These are phyloP conservation scores for Pyrenochaeta sp. DNA, from an alignment of 2,329 filamentous ascomycete species.

Conservation along the genomic window DNA sequence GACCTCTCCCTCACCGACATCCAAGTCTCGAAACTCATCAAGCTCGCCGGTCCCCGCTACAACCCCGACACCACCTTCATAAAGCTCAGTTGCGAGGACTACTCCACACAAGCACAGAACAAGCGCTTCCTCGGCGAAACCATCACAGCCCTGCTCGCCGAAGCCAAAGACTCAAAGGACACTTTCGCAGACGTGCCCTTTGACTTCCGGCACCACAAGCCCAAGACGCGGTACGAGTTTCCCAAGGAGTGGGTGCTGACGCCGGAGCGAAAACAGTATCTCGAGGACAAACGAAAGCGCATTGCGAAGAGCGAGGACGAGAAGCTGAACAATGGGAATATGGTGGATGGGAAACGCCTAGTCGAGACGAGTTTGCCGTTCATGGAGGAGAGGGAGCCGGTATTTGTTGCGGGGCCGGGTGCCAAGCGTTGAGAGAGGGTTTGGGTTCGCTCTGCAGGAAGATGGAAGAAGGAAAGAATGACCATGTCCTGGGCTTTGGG, in stretches of 20 bases:
- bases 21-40: conserved; percentile 82
- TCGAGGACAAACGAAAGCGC: conserved; percentile 67
- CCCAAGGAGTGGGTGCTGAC: conserved; percentile 86
- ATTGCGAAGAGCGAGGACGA: conserved; percentile 62
- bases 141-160: conserved; percentile 73
- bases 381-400: conserved; percentile 21
- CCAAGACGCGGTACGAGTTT: conserved; percentile 73
- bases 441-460: conserved; percentile 9
- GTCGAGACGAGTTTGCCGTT: conserved; percentile 45
- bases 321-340: conserved; percentile 60
- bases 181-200: conserved; percentile 89
- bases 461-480: no score
- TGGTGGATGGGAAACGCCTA: conserved; percentile 62
- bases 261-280: conserved; percentile 67
- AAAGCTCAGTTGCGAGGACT: conserved; percentile 91
- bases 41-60: conserved; percentile 84
- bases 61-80: conserved; percentile 83
- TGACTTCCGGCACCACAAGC: conserved; percentile 83
- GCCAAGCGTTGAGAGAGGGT: no score
- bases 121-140: conserved; percentile 90
- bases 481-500: no score
- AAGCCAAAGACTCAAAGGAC: conserved; percentile 78
- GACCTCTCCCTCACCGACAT: conserved; percentile 74
- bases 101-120: conserved; percentile 90
- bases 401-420: conserved; percentile 24